Evolutionary conservation across 306 rosid species (phyloP), one percentile per base, ranked within the genome.

Genomic region (Glycine tomentella): DNA sequence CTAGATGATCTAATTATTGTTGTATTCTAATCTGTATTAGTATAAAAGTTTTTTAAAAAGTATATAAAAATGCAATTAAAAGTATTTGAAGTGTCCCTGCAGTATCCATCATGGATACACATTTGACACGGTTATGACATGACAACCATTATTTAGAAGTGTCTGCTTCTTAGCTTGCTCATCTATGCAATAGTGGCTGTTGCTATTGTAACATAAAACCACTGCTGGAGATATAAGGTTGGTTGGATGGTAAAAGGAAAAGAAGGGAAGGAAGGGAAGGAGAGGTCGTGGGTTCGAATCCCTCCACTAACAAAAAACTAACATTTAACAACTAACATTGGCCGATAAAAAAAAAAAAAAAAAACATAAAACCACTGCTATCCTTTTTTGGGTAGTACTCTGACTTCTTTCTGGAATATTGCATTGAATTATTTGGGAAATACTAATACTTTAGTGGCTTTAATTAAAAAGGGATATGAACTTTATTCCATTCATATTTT

Each of bases 401-500:
- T 57, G 8, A 7, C 34, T 57, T 57, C 2, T 15, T 74, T 16
- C 3, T 3, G 11, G 36, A 36, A 45, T 46, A 49, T 55, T 76
- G 81, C 75, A 34, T 34, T 72, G 67, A 72, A 66, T 72, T 80
- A 67, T 73, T 58, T 59, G 51, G 52, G 65, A 45, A 67, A 57
- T 72, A 59, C 44, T 56, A 63, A 16, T 81, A 11, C 10, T 46
- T 82, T 57, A 79, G 61, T 65, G 38, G 44, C 63, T 58, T 80
- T 56, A 40, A 34, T 66, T 76, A 66, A 48, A 48, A 57, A 77
- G 34, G 45, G 25, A 7, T 74, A 49, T 45, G 13, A 48, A 46
- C 51, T 72, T 34, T n/a, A 8, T 73, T 81, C 49, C 36, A 8
- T 53, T 49, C 8, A 16, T 67, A 42, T 84, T 50, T 75, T 63